Conservation (phyloP, 1,284 basidiomycete genomes). For the Puccinia triticina region DNA sequence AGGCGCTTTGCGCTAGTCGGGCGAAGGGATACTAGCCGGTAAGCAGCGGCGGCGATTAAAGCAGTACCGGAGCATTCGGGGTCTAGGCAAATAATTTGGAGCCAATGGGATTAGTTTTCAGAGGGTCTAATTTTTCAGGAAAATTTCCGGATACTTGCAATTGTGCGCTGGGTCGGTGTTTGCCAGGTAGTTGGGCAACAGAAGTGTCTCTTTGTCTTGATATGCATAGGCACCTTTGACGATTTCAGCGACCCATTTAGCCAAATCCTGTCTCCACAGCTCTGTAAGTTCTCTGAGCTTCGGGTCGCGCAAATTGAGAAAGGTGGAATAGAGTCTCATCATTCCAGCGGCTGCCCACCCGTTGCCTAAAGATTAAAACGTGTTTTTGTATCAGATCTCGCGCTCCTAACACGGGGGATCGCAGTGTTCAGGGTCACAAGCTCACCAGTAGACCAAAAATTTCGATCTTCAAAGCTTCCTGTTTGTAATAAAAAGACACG, state of each 20-base stretch:
- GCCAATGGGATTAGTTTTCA: neutral
- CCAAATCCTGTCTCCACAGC: constrained; percentile 41
- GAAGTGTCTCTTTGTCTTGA: constrained; percentile 1
- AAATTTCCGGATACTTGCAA: neutral
- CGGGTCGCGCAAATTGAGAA: constrained; percentile 65
- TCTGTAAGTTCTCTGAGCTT: constrained; percentile 11
- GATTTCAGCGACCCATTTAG: constrained; percentile 37
- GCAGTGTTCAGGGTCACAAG: neutral
- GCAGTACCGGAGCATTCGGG: constrained; percentile 47
- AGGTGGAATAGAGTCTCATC: constrained; percentile 75
- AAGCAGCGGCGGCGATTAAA: constrained; percentile 44
- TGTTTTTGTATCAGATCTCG: neutral
- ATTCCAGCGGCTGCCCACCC: constrained; percentile 85
- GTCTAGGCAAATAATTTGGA: neutral
- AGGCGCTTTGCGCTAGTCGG: neutral
- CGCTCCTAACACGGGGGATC: neutral
- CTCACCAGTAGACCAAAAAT: constrained; percentile 36
- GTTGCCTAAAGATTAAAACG: constrained; percentile 61
- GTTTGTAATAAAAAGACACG: neutral
- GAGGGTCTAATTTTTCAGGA: neutral
- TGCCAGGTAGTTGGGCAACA: constrained; percentile 46
- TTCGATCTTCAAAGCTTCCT: constrained; percentile 18
- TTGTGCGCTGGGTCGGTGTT: constrained; percentile 22
- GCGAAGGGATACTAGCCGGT: constrained; percentile 25
- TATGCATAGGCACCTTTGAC: constrained; percentile 41